phyloP scores from a whole-genome alignment of 1,284 basidiomycete genomes.

The Ceraceosorus guamensis region DNA sequence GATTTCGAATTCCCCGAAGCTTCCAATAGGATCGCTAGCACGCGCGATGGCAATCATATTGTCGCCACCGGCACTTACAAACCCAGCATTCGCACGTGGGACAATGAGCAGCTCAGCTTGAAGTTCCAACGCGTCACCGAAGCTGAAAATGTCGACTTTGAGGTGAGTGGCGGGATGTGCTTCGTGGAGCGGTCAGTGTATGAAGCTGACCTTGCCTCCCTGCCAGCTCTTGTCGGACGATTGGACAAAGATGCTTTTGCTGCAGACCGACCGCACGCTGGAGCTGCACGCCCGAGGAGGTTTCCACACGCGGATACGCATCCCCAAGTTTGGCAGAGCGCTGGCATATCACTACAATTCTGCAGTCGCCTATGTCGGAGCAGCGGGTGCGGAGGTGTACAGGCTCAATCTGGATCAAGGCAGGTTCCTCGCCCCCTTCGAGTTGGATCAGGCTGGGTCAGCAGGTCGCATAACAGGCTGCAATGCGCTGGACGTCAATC shows the following conservation, averaged over 20 bases:
- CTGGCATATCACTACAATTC: constrained; percentile 82
- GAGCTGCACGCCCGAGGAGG: constrained; percentile 92
- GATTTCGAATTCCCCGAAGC: constrained; percentile 97
- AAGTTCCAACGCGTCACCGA: constrained; percentile 97
- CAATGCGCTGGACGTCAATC: constrained; percentile 86
- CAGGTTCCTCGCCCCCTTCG: constrained; percentile 58
- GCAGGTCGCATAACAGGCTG: constrained; percentile 63
- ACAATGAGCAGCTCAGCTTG: constrained; percentile 80
- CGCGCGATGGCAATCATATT: constrained; percentile 81
- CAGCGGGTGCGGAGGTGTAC: constrained; percentile 76
- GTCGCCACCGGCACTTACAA: constrained; percentile 97
- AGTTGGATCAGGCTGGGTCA: constrained; percentile 29
- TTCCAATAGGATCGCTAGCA: constrained; percentile 81
- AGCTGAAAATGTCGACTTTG: constrained; percentile 94
- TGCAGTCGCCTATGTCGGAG: constrained; percentile 69
- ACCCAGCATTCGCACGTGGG: constrained; percentile 93
- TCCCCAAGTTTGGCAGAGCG: constrained; percentile 86
- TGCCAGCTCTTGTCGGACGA: constrained; percentile 84
- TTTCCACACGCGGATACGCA: constrained; percentile 81
- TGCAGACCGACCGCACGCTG: constrained; percentile 90
- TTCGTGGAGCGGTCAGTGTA: background rate
- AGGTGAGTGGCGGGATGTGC: constrained; percentile 60
- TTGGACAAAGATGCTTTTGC: constrained; percentile 97
- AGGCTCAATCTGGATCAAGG: constrained; percentile 94
- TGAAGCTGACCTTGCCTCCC: background rate